Evolutionary conservation across 164 flowering plant genomes (phyloP).

Genomic region (Berberis vulgaris): DNA sequence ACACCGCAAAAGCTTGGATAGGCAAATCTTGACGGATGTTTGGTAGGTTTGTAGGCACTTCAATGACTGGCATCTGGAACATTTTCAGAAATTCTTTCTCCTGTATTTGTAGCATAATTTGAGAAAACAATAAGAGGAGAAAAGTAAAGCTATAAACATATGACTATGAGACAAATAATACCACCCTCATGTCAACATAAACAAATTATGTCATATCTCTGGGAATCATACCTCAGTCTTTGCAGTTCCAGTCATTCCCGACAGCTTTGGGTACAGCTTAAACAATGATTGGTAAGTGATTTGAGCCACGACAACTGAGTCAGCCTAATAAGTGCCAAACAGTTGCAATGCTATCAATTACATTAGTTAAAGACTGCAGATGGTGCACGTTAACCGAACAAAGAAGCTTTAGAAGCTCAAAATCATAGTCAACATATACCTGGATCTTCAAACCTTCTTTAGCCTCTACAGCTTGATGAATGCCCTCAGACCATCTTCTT

Average conservation of each 20-base stretch:
- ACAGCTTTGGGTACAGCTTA: conserved; percentile 92
- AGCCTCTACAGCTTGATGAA: conserved; percentile 98
- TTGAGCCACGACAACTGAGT: conserved; percentile 95
- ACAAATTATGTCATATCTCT: background rate
- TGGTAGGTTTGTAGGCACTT: conserved; percentile 87
- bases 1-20: conserved; percentile 94
- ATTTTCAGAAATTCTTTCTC: conserved; percentile 94
- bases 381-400: background rate
- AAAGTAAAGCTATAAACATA: background rate
- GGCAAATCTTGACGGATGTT: conserved; percentile 90
- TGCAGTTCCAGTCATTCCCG: conserved; percentile 99
- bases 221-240: conserved; percentile 76
- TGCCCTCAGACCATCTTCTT: conserved; percentile 96
- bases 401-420: conserved; percentile 1
- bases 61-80: conserved; percentile 96
- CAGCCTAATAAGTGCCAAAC: conserved; percentile 48
- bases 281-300: conserved; percentile 94
- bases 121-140: too few relatives aligned
- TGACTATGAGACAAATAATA: background rate
- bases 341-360: conserved; percentile 6
- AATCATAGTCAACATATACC: conserved; percentile 31
- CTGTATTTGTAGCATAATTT: conserved; percentile 23
- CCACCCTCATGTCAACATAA: background rate
- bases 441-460: conserved; percentile 89
- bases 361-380: conserved; percentile 1